Base-by-base conservation (phyloP, 176 grass and related monocot species). In the Musa acuminata region DNA sequence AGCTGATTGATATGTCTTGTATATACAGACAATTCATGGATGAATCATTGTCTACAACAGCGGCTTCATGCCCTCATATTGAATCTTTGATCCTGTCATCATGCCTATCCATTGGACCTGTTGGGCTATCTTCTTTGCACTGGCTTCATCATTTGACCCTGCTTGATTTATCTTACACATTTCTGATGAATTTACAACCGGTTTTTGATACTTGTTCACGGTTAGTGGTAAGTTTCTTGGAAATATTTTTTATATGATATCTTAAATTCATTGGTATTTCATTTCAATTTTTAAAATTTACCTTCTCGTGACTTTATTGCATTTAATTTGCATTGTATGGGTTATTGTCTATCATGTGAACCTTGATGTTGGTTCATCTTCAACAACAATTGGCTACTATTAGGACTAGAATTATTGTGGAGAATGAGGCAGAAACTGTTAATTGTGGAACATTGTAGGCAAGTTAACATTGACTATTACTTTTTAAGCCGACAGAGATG, bases 151-250 rank as follows among this genome's bases (percentile, higher is more conserved):
- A 79, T 55, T 65, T 99, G 78, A 82, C 86, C 22, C 86, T 94
- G 54, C 90, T 99, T 69, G 95, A 99, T 82, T 83, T 99, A 17
- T 99, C 95, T 66, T 99, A 99, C 70, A 99, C 95, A n/a, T 99
- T 99, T 85, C 76, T 99, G 84, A 69, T 77, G 12, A 94, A 84
- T 79, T 85, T 99, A 78, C 89, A 89, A 78, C 95, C 95, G 59
- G 84, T 99, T 80, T 91, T 99, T 62, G 78, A 91, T 73, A 87
- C 79, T 79, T 99, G 95, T 67, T 87, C 81, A 20, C 86, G 89
- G 78, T 83, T 99, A 72, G 88, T 82, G 87, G 95, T 97, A 53
- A 14, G 74, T 25, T 55, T 59, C 25, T 26, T 75, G 14, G 64
- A n/a, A 2, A 8, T 70, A 8, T 13, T 54, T 55, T 16, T 69